These are phyloP conservation scores for Neurospora sp. DNA, from an alignment of 495 filamentous ascomycete genomes.

Conservation along the genomic window DNA sequence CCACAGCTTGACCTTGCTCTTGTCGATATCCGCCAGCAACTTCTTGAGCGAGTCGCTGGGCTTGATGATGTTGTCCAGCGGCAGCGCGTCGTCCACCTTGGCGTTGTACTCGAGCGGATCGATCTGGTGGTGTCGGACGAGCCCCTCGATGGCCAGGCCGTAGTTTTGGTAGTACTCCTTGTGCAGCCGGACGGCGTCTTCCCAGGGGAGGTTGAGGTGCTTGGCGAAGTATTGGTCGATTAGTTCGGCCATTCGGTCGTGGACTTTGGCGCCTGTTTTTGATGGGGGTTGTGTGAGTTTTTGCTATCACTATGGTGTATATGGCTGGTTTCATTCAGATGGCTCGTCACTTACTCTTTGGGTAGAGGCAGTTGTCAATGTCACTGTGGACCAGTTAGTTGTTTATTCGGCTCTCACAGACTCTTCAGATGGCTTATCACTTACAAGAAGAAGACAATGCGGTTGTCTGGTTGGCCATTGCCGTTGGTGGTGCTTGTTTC, in stretches of 20 bases:
- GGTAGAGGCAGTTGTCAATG: slow-evolving; percentile 91
- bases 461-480: slow-evolving; percentile 12
- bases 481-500: background rate
- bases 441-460: slow-evolving; percentile 38
- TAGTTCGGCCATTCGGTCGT: slow-evolving; percentile 61
- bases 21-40: slow-evolving; percentile 71
- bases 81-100: slow-evolving; percentile 90
- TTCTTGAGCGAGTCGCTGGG: slow-evolving; percentile 64
- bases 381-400: slow-evolving; percentile 37
- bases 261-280: slow-evolving; percentile 50
- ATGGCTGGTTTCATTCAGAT: no score
- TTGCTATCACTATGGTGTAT: no score
- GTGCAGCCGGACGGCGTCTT: slow-evolving; percentile 75
- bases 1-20: slow-evolving; percentile 73
- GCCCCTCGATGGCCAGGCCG: slow-evolving; percentile 89
- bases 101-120: slow-evolving; percentile 91
- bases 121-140: slow-evolving; percentile 90
- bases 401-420: background rate
- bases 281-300: background rate
- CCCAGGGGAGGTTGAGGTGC: slow-evolving; percentile 54
- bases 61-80: slow-evolving; percentile 71
- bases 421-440: slow-evolving; percentile 1
- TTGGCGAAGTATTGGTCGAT: slow-evolving; percentile 74
- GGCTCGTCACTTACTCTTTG: slow-evolving; percentile 40
- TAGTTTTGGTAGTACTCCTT: slow-evolving; percentile 90